phyloP scores from a whole-genome alignment of 1,284 basidiomycete species.

The Heterobasidion occidentale region DNA sequence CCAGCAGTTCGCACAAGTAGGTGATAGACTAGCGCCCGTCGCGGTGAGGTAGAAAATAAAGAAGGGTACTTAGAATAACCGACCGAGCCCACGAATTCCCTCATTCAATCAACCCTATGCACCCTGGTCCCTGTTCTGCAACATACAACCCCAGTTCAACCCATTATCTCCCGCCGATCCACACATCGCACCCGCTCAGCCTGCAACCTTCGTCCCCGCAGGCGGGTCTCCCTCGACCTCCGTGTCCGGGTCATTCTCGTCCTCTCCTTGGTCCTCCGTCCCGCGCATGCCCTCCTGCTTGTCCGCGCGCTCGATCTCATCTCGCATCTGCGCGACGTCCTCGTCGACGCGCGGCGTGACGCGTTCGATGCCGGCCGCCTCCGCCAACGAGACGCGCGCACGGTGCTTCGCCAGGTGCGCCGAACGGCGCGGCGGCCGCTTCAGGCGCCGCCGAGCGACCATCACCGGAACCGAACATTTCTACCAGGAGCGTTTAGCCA shows the following conservation, averaged over 20 bases:
- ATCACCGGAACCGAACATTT: constrained; percentile 89
- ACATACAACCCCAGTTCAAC: not conserved
- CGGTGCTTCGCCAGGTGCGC: constrained; percentile 60
- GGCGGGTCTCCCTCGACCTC: not conserved
- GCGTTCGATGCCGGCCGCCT: constrained; percentile 75
- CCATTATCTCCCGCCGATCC: not conserved
- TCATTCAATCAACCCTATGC: too few relatives aligned
- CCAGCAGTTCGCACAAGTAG: not conserved
- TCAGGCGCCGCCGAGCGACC: constrained; percentile 78
- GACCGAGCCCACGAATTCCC: too few relatives aligned
- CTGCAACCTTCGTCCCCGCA: not conserved
- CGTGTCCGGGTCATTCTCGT: not conserved
- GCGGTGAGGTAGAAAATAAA: too few relatives aligned
- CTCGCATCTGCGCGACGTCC: constrained; percentile 63
- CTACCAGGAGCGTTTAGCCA: constrained; percentile 21
- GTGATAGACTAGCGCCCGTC: too few relatives aligned
- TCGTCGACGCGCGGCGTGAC: constrained; percentile 67
- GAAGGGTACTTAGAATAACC: too few relatives aligned
- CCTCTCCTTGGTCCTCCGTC: not conserved
- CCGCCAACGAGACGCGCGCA: constrained; percentile 76
- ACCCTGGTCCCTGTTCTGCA: not conserved
- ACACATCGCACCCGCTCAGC: not conserved
- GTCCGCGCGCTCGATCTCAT: constrained; percentile 61
- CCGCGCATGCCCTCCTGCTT: constrained; percentile 28
- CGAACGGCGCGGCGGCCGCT: constrained; percentile 58